phyloP scores from a whole-genome alignment of 495 filamentous ascomycete species.

The Daldinia caldariorum region DNA sequence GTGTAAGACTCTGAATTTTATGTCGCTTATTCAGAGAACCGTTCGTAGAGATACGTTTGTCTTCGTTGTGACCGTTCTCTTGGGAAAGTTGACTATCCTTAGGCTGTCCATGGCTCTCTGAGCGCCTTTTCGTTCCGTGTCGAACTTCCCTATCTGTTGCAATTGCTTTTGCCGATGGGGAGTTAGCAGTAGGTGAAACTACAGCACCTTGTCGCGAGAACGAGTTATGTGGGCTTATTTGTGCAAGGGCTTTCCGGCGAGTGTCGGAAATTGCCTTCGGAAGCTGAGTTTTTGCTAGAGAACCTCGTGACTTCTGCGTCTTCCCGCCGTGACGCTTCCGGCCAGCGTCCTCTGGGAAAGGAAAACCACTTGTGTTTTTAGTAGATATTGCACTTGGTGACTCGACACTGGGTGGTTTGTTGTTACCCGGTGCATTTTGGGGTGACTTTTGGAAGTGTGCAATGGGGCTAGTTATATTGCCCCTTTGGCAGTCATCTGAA shows the following conservation, averaged over 20 bases:
- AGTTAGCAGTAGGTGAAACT: conserved; percentile 3
- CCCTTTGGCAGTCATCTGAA: not conserved
- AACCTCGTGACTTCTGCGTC: conserved; percentile 5
- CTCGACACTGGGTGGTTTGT: not conserved
- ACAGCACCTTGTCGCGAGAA: not conserved
- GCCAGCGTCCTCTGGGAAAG: conserved; percentile 25
- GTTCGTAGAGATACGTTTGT: conserved; percentile 6
- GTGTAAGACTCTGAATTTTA: conserved; percentile 12
- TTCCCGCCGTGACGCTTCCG: not conserved
- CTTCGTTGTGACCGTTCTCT: not conserved
- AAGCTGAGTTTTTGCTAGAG: conserved; percentile 20
- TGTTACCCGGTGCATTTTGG: not conserved
- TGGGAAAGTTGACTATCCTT: not conserved
- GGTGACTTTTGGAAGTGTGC: not conserved
- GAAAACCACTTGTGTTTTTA: conserved; percentile 3
- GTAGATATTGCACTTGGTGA: not conserved
- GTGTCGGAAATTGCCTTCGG: conserved; percentile 38
- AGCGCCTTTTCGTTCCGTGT: not conserved
- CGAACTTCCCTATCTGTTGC: not conserved
- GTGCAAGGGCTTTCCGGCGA: conserved; percentile 41
- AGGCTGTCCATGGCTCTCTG: not conserved
- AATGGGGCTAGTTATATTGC: not conserved
- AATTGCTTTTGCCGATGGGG: conserved; percentile 1
- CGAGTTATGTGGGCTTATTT: conserved; percentile 23
- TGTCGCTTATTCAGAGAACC: not conserved